Evolutionary conservation across 2,329 filamentous ascomycete species (phyloP).

Genomic region (Cladosporium sp.): DNA sequence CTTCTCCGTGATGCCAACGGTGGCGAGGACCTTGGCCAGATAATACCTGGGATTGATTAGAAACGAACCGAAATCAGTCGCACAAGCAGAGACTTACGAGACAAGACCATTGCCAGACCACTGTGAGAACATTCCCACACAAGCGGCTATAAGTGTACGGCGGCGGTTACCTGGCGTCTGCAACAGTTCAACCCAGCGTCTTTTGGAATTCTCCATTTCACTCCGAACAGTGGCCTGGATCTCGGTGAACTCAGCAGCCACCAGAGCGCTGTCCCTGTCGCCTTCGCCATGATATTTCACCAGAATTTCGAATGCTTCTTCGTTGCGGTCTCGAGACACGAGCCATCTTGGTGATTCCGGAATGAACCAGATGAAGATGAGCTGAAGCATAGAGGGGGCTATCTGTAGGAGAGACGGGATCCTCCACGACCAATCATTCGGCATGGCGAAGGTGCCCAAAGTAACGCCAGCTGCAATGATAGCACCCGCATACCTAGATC

Average conservation of each 20-base stretch:
- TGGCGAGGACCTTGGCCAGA: conserved; percentile 25
- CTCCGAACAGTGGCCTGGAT: conserved; percentile 59
- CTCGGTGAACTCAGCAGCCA: conserved; percentile 62
- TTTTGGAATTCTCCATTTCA: conserved; percentile 38
- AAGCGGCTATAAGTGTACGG: conserved; percentile 31
- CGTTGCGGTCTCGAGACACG: conserved; percentile 12
- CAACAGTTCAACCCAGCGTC: conserved; percentile 58
- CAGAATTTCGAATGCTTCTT: conserved; percentile 16
- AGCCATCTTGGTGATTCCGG: conserved; percentile 19
- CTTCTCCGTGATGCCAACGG: conserved; percentile 26
- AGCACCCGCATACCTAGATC: conserved; percentile 4
- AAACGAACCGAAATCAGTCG: conserved; percentile 40
- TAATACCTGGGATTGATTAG: conserved; percentile 35
- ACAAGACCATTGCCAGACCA: conserved; percentile 2
- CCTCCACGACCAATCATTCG: conserved; percentile 41
- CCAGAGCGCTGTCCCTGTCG: conserved; percentile 49
- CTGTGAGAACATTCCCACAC: conserved; percentile 9
- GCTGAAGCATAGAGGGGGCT: conserved; percentile 23
- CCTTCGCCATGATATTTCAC: conserved; percentile 18
- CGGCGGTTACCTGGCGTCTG: conserved; percentile 48
- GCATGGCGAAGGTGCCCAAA: conserved; percentile 4
- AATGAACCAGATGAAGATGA: conserved; percentile 21
- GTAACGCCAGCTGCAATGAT: conserved; percentile 10
- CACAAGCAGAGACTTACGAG: conserved; percentile 30
- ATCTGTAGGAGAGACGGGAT: conserved; percentile 23